These are phyloP conservation scores for Sclerotinia borealis DNA, from an alignment of 2,329 filamentous ascomycete genomes.

Conservation along the genomic window DNA sequence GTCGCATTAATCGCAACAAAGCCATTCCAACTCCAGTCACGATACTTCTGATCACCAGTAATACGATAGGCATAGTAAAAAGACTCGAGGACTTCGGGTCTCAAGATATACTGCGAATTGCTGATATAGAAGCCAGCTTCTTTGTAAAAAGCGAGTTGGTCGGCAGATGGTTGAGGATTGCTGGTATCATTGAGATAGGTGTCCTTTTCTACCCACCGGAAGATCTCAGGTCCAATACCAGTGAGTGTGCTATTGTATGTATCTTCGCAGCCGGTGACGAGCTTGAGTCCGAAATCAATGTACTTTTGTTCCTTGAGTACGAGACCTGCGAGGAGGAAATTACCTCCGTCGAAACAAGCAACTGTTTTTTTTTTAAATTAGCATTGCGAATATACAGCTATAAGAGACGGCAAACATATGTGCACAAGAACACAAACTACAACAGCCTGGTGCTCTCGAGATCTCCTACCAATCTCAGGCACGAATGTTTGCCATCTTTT, in stretches of 20 bases:
- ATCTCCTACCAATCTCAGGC: neutral
- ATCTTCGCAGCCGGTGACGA: slow-evolving; percentile 67
- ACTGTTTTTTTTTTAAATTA: slow-evolving; percentile 37
- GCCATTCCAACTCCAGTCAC: slow-evolving; percentile 78
- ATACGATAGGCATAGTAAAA: slow-evolving; percentile 83
- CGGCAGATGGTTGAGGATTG: slow-evolving; percentile 38
- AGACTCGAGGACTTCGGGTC: slow-evolving; percentile 77
- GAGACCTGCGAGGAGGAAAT: slow-evolving; percentile 75
- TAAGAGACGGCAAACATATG: too few species aligned
- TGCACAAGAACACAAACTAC: neutral
- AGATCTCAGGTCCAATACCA: slow-evolving; percentile 70
- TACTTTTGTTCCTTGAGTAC: slow-evolving; percentile 61
- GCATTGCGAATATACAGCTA: neutral
- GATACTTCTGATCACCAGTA: slow-evolving; percentile 69
- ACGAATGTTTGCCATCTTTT: neutral
- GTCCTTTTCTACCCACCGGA: slow-evolving; percentile 47
- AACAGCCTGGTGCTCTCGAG: neutral
- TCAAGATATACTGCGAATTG: slow-evolving; percentile 56
- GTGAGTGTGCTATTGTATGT: slow-evolving; percentile 66
- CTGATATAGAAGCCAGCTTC: slow-evolving; percentile 67
- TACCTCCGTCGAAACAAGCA: slow-evolving; percentile 79
- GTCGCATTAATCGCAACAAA: slow-evolving; percentile 62
- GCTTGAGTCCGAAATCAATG: slow-evolving; percentile 64
- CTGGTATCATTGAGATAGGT: slow-evolving; percentile 33
- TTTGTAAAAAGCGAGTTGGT: slow-evolving; percentile 55